Percentiles rank a stretch among this genome's conserved stretches.
These are phyloP conservation scores for Zygosaccharomyces lentus DNA, from an alignment of 805 yeast genomes.

Conservation along the genomic window DNA sequence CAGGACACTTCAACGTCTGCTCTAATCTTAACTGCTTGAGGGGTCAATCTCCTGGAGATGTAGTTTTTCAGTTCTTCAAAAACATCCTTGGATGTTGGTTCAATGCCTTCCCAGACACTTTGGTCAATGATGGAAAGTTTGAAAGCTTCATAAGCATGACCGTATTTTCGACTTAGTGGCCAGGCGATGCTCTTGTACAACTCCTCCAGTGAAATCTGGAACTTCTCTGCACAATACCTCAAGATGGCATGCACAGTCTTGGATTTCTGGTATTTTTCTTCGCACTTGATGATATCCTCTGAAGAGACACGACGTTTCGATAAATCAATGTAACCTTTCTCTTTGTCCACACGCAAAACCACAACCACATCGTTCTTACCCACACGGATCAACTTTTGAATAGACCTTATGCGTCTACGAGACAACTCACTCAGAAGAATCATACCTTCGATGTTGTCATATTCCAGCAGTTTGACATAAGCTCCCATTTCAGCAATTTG, in stretches of 20 bases:
- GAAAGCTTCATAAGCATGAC: conserved; percentile 97
- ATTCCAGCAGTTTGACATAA: conserved; percentile 89
- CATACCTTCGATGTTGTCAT: conserved; percentile 99
- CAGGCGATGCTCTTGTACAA: conserved; percentile 89
- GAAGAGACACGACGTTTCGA: conserved; percentile 97
- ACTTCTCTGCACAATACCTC: conserved; percentile 97
- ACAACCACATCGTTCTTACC: conserved; percentile 98
- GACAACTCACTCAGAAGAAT: conserved; percentile 91
- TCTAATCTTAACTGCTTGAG: conserved; percentile 95
- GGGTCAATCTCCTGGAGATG: conserved; percentile 90
- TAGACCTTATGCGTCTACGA: conserved; percentile 97
- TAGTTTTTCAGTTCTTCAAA: conserved; percentile 81
- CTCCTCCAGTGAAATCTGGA: conserved; percentile 77
- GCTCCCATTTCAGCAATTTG: conserved; percentile 99
- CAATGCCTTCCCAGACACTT: conserved; percentile 74
- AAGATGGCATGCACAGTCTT: conserved; percentile 97
- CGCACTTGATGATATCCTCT: conserved; percentile 95
- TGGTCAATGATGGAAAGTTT: conserved; percentile 90
- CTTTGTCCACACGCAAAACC: conserved; percentile 96
- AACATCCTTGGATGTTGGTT: conserved; percentile 66
- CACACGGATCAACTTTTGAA: conserved; percentile 94
- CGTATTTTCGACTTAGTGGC: conserved; percentile 94
- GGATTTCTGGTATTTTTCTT: conserved; percentile 93
- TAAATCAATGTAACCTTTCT: conserved; percentile 95
- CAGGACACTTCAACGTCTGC: conserved; percentile 99